Conservation (phyloP, 176 grass and related monocot species). For the Saccharum officinarum region DNA sequence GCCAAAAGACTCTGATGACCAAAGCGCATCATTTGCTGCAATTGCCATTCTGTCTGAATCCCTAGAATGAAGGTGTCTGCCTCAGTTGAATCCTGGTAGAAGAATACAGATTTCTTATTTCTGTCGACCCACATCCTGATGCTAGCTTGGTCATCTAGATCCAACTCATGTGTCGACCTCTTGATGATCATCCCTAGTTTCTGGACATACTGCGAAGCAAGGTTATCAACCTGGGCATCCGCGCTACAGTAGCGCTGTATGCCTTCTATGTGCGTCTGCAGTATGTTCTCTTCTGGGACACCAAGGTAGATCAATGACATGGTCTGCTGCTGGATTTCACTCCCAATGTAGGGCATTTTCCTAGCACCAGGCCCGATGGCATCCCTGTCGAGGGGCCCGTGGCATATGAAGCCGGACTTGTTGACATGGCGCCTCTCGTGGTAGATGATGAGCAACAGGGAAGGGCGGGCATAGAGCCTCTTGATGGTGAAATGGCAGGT, state of each 20-base stretch:
- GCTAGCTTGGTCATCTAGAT: slow-evolving; percentile 83
- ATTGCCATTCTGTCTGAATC: slow-evolving; percentile 90
- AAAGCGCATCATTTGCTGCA: slow-evolving; percentile 89
- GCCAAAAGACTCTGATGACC: slow-evolving; percentile 78
- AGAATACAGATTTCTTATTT: slow-evolving; percentile 90
- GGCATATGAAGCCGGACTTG: slow-evolving; percentile 79
- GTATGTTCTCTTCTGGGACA: slow-evolving; percentile 85
- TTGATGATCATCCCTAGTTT: slow-evolving; percentile 98
- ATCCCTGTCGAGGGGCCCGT: slow-evolving; percentile 80
- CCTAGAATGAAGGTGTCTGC: slow-evolving; percentile 75
- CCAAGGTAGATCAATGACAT: slow-evolving; percentile 94
- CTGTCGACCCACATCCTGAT: slow-evolving; percentile 91
- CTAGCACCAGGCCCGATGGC: slow-evolving; percentile 83
- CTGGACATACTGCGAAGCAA: slow-evolving; percentile 85
- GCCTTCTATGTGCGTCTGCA: slow-evolving; percentile 83
- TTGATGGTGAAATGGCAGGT: slow-evolving; percentile 89
- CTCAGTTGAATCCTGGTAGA: slow-evolving; percentile 79
- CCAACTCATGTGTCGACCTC: slow-evolving; percentile 88
- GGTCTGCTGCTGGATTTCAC: slow-evolving; percentile 91
- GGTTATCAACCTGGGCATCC: slow-evolving; percentile 58
- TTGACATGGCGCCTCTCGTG: slow-evolving; percentile 85
- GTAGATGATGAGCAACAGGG: slow-evolving; percentile 73
- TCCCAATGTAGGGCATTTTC: slow-evolving; percentile 75
- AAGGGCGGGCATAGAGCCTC: slow-evolving; percentile 67
- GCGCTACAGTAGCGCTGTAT: slow-evolving; percentile 74